A percentile compares a stretch with the other conserved stretches of the same genome.
These are phyloP conservation scores for Candida ascalaphidarum DNA, from an alignment of 805 yeast species.

Conservation along the genomic window DNA sequence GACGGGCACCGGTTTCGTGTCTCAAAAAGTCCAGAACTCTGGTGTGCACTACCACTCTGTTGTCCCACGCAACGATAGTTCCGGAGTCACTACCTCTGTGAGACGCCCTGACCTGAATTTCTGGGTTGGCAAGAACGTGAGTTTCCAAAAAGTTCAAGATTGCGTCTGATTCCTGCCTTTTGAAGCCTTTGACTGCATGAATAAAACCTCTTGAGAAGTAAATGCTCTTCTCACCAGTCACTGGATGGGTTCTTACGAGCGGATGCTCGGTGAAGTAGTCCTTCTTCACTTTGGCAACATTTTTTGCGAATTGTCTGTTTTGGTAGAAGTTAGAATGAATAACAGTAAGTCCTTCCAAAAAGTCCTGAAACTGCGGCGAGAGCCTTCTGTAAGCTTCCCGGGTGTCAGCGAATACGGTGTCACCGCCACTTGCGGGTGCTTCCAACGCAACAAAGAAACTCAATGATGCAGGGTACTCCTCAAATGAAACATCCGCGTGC, in stretches of 20 bases:
- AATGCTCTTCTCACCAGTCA: constrained; percentile 1
- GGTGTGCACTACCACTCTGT: constrained; percentile 56
- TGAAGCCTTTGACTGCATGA: constrained; percentile 1
- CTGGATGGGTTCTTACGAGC: constrained; percentile 1
- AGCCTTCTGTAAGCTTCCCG: constrained; percentile 1
- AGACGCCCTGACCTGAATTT: constrained; percentile 46
- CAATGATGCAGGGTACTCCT: constrained; percentile 11
- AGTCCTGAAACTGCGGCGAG: constrained; percentile 1
- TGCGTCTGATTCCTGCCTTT: background rate
- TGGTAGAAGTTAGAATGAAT: background rate
- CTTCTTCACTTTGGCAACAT: constrained; percentile 32
- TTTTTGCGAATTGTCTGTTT: constrained; percentile 1
- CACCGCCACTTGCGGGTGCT: constrained; percentile 4
- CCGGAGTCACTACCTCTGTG: constrained; percentile 29
- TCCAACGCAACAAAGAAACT: constrained; percentile 11
- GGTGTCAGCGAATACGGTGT: constrained; percentile 1
- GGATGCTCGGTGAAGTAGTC: constrained; percentile 8
- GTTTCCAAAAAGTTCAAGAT: constrained; percentile 23
- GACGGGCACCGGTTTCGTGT: constrained; percentile 60
- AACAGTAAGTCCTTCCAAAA: constrained; percentile 1
- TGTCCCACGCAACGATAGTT: constrained; percentile 50
- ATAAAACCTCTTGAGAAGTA: constrained; percentile 1
- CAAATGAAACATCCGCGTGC: constrained; percentile 12
- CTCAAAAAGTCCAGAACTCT: constrained; percentile 70
- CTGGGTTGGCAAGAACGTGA: constrained; percentile 42